A percentile compares a stretch with the other conserved stretches of the same genome.
Conservation (phyloP, 805 yeast species). For the Sugiyamaella americana region DNA sequence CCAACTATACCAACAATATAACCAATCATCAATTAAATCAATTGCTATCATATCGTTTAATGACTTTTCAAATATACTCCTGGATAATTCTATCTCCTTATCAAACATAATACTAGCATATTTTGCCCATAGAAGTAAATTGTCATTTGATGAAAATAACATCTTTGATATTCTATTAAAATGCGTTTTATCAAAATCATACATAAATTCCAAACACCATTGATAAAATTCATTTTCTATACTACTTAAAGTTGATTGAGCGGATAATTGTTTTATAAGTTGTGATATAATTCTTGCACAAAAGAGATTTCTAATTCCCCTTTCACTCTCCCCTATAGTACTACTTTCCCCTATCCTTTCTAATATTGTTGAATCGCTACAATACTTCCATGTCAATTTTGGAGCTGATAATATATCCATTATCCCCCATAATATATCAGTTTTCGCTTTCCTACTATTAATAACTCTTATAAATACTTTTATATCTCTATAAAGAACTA, state of each 20-base stretch:
- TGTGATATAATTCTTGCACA: not conserved
- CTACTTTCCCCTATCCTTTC: not conserved
- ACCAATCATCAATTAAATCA: not conserved
- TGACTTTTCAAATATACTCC: not conserved
- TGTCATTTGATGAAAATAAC: not conserved
- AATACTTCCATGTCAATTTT: not conserved
- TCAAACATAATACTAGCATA: not conserved
- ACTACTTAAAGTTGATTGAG: not conserved
- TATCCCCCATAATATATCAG: not conserved
- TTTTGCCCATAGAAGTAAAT: not conserved
- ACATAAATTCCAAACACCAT: not conserved
- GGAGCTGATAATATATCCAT: not conserved
- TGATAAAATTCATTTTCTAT: not conserved
- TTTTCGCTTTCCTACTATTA: not conserved
- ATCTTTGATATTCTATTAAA: not conserved
- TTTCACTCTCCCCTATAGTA: not conserved
- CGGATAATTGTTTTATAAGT: not conserved
- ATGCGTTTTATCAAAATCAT: not conserved
- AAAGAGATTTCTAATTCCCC: not conserved
- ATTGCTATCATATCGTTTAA: not conserved
- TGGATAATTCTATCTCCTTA: not conserved
- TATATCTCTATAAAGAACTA: constrained; percentile 21
- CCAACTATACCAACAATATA: not conserved
- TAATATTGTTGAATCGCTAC: not conserved
- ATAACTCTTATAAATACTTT: constrained; percentile 13